Evolutionary conservation across 352 stramenopile species (phyloP).

Genomic region (Globisporangium paroecandrum): DNA sequence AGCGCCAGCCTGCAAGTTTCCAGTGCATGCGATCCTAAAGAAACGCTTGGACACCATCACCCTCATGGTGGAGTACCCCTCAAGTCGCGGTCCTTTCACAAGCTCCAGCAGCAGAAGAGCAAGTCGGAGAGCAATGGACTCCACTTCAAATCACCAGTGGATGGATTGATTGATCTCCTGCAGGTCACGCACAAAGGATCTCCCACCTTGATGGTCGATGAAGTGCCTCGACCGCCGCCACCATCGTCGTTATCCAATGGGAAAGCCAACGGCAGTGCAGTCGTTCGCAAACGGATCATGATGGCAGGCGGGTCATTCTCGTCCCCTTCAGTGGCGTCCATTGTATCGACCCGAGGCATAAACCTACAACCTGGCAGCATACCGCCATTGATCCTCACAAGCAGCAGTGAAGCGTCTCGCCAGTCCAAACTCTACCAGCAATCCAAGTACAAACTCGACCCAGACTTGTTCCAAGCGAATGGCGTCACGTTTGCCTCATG

Average conservation of each 20-base stretch:
- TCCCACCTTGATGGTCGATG: background rate
- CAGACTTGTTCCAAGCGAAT: constrained; percentile 34
- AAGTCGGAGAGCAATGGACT: background rate
- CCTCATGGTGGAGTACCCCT: background rate
- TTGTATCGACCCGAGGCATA: constrained; percentile 6
- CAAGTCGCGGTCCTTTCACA: constrained; percentile 4
- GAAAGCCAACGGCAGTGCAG: background rate
- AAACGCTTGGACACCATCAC: background rate
- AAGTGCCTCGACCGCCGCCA: background rate
- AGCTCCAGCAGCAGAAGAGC: constrained; percentile 10
- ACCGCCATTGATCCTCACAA: constrained; percentile 12
- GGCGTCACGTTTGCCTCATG: constrained; percentile 27
- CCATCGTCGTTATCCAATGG: background rate
- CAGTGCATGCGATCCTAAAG: background rate
- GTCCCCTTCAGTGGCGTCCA: constrained; percentile 12
- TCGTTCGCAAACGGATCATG: constrained; percentile 9
- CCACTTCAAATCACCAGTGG: background rate
- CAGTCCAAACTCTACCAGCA: constrained; percentile 28
- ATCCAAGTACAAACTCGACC: constrained; percentile 45
- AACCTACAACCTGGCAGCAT: background rate
- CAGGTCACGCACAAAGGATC: constrained; percentile 21
- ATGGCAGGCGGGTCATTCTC: background rate
- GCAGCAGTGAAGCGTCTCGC: background rate
- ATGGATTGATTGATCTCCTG: constrained; percentile 27
- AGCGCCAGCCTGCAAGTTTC: constrained; percentile 26